Evolutionary conservation across 2,329 filamentous ascomycete species (phyloP), one percentile per base, ranked within the genome.

Genomic region (Fusarium globosum): DNA sequence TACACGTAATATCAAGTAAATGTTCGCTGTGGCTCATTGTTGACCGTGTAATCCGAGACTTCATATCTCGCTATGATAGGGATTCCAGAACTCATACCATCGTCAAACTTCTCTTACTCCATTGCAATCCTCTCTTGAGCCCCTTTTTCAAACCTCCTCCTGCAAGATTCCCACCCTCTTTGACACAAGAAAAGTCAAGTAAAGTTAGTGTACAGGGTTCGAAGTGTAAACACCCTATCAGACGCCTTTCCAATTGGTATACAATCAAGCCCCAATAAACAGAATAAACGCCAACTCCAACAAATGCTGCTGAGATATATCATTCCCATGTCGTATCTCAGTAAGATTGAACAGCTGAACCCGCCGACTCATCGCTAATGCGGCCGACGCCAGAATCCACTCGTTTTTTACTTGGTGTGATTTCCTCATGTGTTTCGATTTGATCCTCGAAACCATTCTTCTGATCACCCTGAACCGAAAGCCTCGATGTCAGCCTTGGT

Each of bases 321-420:
- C 66, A 46, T 63, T 58, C 51, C 39, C 46, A 43, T 64, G 28
- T 20, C 36, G 21, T 39, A 43, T 56, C n/a, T 67, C 46, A 65
- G 61, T 67, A 58, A 30, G 65, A 45, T 46, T 61, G 41, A 61
- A 35, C 35, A n/a, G 58, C 53, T n/a, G 68, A 67, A 57, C 77
- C 76, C 18, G 66, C 71, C 14, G 78, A 79, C 18, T 80, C 79
- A 11, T 71, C 71, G 57, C 79, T 81, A 60, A 81, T 75, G 36
- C 78, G 78, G 2, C 78, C 81, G 26, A 82, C 73, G 1, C 81
- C 80, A 35, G 81, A 82, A 61, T 82, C 81, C 20, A 79, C 78
- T 28, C 80, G 75, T 66, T 79, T 79, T 72, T 81, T 81, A 36
- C 46, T 69, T 7, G 74, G 63, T n/a, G 69, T 69, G 33, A 71